Conservation (phyloP, 2,329 filamentous ascomycete genomes). For the Colletotrichum scovillei region DNA sequence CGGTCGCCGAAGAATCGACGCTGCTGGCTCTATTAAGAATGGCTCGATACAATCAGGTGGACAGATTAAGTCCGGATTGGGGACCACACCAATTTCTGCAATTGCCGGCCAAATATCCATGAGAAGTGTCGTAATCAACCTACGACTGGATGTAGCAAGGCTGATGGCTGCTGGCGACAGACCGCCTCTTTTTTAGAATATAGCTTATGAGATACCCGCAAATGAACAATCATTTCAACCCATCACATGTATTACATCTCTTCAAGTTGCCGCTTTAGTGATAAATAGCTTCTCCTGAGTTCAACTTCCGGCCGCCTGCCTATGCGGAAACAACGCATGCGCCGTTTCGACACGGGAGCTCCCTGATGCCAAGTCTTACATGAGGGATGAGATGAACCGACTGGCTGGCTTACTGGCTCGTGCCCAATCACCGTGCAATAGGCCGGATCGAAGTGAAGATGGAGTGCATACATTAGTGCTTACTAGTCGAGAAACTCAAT, state of each 20-base stretch:
- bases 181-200: not conserved
- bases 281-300: not conserved
- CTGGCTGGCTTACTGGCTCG: not conserved
- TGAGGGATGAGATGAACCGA: not conserved
- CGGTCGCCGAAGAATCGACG: not conserved
- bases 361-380: too few species aligned
- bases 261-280: not conserved
- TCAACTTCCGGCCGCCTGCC: too few species aligned
- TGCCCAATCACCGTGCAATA: not conserved
- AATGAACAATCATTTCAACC: not conserved
- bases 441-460: too few species aligned
- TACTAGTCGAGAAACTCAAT: conserved; percentile 13
- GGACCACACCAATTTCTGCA: not conserved
- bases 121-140: not conserved
- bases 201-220: conserved; percentile 10
- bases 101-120: not conserved
- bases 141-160: not conserved
- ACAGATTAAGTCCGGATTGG: too few species aligned
- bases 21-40: not conserved
- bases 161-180: not conserved
- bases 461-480: conserved; percentile 18
- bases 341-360: too few species aligned
- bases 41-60: not conserved
- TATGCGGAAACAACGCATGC: too few species aligned
- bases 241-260: not conserved